Evolutionary conservation across 2,329 filamentous ascomycete species (phyloP), one percentile per base, ranked within the genome.

Genomic region (Didymella arachidicola): DNA sequence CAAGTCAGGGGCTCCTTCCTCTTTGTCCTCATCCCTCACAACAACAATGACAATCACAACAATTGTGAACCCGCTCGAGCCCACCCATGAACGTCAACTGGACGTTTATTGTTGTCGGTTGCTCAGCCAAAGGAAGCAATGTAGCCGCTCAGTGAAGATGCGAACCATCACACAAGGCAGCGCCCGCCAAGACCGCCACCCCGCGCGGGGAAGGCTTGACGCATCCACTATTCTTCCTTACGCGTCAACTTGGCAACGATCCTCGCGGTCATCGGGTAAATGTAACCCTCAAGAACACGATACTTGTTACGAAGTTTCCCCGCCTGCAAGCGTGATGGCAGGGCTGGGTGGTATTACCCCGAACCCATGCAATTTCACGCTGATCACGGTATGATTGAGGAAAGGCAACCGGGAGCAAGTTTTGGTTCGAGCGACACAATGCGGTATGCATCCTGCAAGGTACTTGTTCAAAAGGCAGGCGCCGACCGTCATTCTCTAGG

Each of bases 181-280:
- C 41, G 25, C 41, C 41, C 14, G 22, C 63, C 64, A 64, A 67
- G 64, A 26, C 48, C 55, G 64, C 66, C 66, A 64, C 66, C 66
- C 64, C 66, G 66, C 64, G 60, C 53, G 61, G 59, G 59, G 62
- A 45, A 63, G 34, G 49, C 54, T 60, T 63, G 53, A 59, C 51
- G 43, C 41, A 58, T 57, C 60, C 53, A 59, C 51, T 52, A 22
- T 34, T 19, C 49, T 68, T 56, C 53, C 62, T 48, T 22, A 30
- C 22, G 19, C 34, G 27, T 10, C 29, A n/a, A 45, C 44, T 53
- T 30, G 34, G 39, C 42, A 45, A 19, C 38, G 42, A 39, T 22
- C 14, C 38, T 36, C 25, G 29, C 51, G 49, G 44, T 34, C 53
- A 42, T 51, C 60, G 58, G 53, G 49, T 55, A 26, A 57, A 57